Conservation (phyloP, 2,329 filamentous ascomycete species). For the Fusarium brachygibbosum region DNA sequence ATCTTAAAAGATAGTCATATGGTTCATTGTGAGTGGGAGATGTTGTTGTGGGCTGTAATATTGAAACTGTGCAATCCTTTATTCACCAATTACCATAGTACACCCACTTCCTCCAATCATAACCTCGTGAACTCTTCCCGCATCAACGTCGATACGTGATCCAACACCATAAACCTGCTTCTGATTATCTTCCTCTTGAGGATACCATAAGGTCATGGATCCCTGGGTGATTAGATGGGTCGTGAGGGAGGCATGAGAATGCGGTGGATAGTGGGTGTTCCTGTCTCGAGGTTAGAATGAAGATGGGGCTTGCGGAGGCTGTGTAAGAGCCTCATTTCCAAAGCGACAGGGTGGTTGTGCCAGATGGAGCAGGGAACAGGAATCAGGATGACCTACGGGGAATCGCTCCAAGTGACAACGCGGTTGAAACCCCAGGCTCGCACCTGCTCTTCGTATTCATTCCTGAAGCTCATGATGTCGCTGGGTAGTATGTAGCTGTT, state of each 20-base stretch:
- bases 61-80: not conserved
- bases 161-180: slow-evolving; percentile 73
- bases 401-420: slow-evolving; percentile 80
- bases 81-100: slow-evolving; percentile 76
- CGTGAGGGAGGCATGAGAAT: slow-evolving; percentile 73
- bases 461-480: slow-evolving; percentile 47
- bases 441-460: slow-evolving; percentile 68
- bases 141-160: slow-evolving; percentile 75
- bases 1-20: no score
- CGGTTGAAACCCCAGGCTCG: slow-evolving; percentile 76
- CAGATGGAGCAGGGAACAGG: not conserved
- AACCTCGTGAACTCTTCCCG: slow-evolving; percentile 74
- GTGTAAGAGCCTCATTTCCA: slow-evolving; percentile 4
- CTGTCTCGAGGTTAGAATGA: slow-evolving; percentile 55
- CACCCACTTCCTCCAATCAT: slow-evolving; percentile 76
- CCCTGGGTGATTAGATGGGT: slow-evolving; percentile 78
- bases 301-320: slow-evolving; percentile 13
- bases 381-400: slow-evolving; percentile 65
- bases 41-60: not conserved
- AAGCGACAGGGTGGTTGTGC: not conserved
- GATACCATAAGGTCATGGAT: slow-evolving; percentile 75
- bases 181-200: slow-evolving; percentile 65
- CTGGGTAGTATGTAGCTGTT: not conserved
- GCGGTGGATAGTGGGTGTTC: slow-evolving; percentile 76
- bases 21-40: not conserved